A percentile compares a stretch with the other conserved stretches of the same genome.
phyloP scores from a whole-genome alignment of 805 yeast genomes.

The Monosporozyma unispora region DNA sequence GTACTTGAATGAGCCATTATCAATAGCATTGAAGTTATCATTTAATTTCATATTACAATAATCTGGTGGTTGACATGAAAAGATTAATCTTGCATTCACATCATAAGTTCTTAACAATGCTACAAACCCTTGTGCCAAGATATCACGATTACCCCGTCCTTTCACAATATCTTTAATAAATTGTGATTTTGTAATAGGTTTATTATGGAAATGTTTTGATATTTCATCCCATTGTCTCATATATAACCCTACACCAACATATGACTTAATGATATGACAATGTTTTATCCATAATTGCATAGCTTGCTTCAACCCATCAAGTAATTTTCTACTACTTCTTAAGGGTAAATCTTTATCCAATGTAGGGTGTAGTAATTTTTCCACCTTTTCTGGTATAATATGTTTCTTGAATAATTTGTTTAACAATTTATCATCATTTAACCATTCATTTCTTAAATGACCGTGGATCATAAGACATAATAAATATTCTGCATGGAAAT shows the following conservation, averaged over 20 bases:
- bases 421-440: slow-evolving; percentile 41
- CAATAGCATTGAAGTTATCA: background rate
- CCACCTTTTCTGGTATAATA: slow-evolving; percentile 40
- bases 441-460: slow-evolving; percentile 63
- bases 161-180: slow-evolving; percentile 38
- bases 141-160: slow-evolving; percentile 63
- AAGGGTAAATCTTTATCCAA: slow-evolving; percentile 32
- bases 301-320: slow-evolving; percentile 67
- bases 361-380: slow-evolving; percentile 42
- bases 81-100: slow-evolving; percentile 62
- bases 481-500: slow-evolving; percentile 51
- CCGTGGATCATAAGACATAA: slow-evolving; percentile 60
- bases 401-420: slow-evolving; percentile 29
- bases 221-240: slow-evolving; percentile 43
- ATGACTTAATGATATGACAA: slow-evolving; percentile 39
- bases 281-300: slow-evolving; percentile 52
- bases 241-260: slow-evolving; percentile 31
- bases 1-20: slow-evolving; percentile 27
- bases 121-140: slow-evolving; percentile 83
- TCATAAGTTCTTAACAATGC: slow-evolving; percentile 62
- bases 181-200: slow-evolving; percentile 29
- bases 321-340: slow-evolving; percentile 49
- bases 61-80: slow-evolving; percentile 88
- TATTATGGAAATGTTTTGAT: slow-evolving; percentile 3
- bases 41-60: slow-evolving; percentile 37